Base-by-base conservation (phyloP, 2,329 filamentous ascomycete genomes). In the Fusarium musae region DNA sequence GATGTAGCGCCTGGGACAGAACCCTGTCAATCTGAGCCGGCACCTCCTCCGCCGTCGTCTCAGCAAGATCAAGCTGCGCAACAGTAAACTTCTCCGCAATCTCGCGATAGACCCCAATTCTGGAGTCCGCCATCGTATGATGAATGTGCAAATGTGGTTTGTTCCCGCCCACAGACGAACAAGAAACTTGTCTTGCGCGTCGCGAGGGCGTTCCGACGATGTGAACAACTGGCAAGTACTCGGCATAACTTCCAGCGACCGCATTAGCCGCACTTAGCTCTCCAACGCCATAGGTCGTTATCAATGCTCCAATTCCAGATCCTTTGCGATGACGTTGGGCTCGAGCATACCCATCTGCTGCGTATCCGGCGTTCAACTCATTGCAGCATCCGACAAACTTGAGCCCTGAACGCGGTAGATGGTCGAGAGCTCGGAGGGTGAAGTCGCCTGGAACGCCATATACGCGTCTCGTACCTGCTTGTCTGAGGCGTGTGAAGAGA, bases 371-470 rank as follows among this genome's bases (percentile, higher is more conserved):
- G 6, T 71, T 71, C 0, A 71, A 23, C 21, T 71, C 69, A 8
- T 71, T 71, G 36, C 67, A 70, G 46, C 63, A 63, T 12, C 69
- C 69, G 3, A 68, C 50, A 13, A 70, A 68, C 7, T 58, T 28
- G 4, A 71, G 23, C 6, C 67, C 62, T 9, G 56, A 43, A 2
- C 13, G 34, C 1, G 44, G 57, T 2, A 71, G 36, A 16, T 71
- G 57, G 9, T 71, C 69, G 0, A 71, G 30, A 16, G 57, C 67
- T 15, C 42, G 57, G 3, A 71, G 57, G 3, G 57, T 67, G n/a
- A 68, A 71, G 15, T 71, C 69, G 2, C 69, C 69, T 2, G 69
- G 69, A 2, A 71, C 69, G 9, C 69, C 69, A 30, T 69, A 69
- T 0, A 69, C 21, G 3, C 65, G 67, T 17, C 37, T 60, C 1